These are phyloP conservation scores for Calonectria pteridis DNA, from an alignment of 2,329 filamentous ascomycete genomes.

Conservation along the genomic window DNA sequence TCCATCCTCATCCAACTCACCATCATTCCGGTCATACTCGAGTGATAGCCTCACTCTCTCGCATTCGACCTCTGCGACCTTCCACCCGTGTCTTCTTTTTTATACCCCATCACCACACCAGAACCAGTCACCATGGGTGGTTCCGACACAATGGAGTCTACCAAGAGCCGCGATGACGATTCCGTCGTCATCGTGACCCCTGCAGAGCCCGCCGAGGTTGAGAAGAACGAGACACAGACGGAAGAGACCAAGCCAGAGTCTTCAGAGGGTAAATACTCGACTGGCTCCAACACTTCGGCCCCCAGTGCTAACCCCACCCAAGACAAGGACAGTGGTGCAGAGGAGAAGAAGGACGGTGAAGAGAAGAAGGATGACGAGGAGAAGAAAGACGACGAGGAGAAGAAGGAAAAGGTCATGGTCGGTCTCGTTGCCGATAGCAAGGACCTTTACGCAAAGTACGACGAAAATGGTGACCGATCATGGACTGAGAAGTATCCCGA, in stretches of 20 bases:
- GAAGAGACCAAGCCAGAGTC: conserved; percentile 29
- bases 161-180: conserved; percentile 32
- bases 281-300: neutral
- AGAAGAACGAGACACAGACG: conserved; percentile 28
- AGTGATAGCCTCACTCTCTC: neutral
- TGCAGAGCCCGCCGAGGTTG: conserved; percentile 32
- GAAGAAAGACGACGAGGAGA: conserved; percentile 16
- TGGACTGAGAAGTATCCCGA: conserved; percentile 69
- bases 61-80: neutral
- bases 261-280: conserved; percentile 24
- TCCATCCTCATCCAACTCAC: neutral
- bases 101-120: neutral
- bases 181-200: conserved; percentile 39
- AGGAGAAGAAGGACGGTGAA: conserved; percentile 20
- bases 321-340: conserved; percentile 11
- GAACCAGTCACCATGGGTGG: conserved; percentile 17
- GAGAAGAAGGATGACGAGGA: conserved; percentile 15
- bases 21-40: neutral
- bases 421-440: conserved; percentile 56
- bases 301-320: neutral
- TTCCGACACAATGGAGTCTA: conserved; percentile 36
- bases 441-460: conserved; percentile 58
- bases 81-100: neutral
- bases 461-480: conserved; percentile 62
- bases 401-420: conserved; percentile 40